Evolutionary conservation across 768 basidiomycete species (phyloP), one percentile per base, ranked within the genome.

Genomic region (Pisolithus orientalis): DNA sequence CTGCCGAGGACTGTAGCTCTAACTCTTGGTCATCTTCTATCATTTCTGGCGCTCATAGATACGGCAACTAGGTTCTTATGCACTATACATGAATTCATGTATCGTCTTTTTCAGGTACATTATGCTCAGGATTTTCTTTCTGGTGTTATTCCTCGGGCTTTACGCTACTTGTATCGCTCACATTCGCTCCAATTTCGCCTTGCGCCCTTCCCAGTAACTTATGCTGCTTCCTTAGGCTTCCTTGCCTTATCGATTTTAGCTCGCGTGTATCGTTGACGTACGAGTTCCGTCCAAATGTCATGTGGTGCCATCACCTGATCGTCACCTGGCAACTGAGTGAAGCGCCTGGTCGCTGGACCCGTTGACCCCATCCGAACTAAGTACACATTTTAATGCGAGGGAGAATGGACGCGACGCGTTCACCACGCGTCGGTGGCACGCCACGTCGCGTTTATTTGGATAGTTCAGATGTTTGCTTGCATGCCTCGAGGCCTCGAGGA

Each of bases 41-140:
- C 46, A 40, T 37, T 21, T 28, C 46, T 43, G 47, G 46, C 42
- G 32, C 55, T 32, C 50, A 56, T 65, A 65, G 64, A 65, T 60
- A 56, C 40, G 61, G 56, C 53, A 34, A 45, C 54, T 43, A 34
- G 47, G 54, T 38, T 49, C 40, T 38, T 49, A 55, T 48, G 57
- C 55, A 60, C 51, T 53, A 53, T 56, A 59, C 54, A 27, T 53
- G 50, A 53, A 58, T 37, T 45, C 37, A 21, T 68, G 66, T 66
- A 68, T 62, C 65, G 43, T 59, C 68, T 11, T 4, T 34, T 68
- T 62, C 52, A 51, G 51, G 38, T 53, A 57, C 57, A 37, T 53
- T 39, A n/a, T 32, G 11, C 11, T 29, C 10, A 34, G n/a, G 43
- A 31, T n/a, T 42, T 14, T 39, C 42, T 32, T 51, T 5, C 44